Evolutionary conservation across 2,329 filamentous ascomycete genomes (phyloP).

Genomic region (Parascedosporium putredinis): DNA sequence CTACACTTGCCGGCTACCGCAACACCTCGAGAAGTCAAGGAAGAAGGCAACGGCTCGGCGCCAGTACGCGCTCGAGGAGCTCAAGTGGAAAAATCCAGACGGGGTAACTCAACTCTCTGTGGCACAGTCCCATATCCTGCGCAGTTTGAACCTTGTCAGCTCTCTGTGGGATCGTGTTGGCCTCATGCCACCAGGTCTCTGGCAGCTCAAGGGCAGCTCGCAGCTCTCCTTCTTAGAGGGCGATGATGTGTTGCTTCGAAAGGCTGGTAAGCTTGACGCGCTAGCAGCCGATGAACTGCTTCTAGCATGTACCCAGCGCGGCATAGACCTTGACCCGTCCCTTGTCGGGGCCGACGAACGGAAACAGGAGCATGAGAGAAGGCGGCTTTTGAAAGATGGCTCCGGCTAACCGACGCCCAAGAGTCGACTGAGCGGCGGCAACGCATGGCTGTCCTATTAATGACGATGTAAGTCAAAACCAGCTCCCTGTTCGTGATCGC

Average conservation of each 20-base stretch:
- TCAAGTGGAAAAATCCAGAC: slow-evolving; percentile 22
- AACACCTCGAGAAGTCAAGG: slow-evolving; percentile 46
- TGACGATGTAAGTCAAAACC: slow-evolving; percentile 27
- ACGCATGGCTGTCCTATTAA: slow-evolving; percentile 27
- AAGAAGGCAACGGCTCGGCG: slow-evolving; percentile 27
- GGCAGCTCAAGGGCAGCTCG: slow-evolving; percentile 41
- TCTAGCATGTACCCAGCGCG: slow-evolving; percentile 62
- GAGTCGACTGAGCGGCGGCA: slow-evolving; percentile 25
- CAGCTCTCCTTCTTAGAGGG: slow-evolving; percentile 53
- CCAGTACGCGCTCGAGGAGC: slow-evolving; percentile 33
- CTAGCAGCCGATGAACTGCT: slow-evolving; percentile 55
- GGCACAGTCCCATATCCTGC: slow-evolving; percentile 28
- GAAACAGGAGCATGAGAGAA: slow-evolving; percentile 47
- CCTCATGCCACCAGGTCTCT: slow-evolving; percentile 36
- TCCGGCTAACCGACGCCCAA: slow-evolving; percentile 31
- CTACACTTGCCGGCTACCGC: slow-evolving; percentile 71
- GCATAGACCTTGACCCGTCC: slow-evolving; percentile 38
- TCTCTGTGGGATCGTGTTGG: slow-evolving; percentile 39
- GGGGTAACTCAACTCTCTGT: slow-evolving; percentile 19
- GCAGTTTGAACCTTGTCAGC: slow-evolving; percentile 34
- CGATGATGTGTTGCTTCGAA: slow-evolving; percentile 61
- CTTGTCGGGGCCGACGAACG: slow-evolving; percentile 15
- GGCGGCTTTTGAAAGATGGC: slow-evolving; percentile 35
- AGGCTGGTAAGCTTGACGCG: slow-evolving; percentile 46
- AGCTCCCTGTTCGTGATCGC: background rate